Conservation (phyloP, 345 rosid species). For the Citrus cavaleriei region DNA sequence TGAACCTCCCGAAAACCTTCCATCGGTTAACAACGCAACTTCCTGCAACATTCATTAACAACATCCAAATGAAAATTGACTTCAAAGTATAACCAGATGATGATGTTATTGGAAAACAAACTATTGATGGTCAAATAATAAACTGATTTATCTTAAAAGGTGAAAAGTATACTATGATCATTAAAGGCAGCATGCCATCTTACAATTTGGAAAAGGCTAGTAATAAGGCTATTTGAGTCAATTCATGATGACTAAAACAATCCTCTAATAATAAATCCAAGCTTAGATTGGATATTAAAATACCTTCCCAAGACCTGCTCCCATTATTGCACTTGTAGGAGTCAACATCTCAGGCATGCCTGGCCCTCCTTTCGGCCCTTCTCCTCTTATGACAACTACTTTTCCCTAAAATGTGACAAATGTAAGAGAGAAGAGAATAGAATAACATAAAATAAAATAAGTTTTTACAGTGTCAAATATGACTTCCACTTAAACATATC, state of each 20-base stretch:
- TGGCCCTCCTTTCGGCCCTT: conserved; percentile 99
- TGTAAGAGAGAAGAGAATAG: conserved; percentile 1
- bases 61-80: conserved; percentile 7
- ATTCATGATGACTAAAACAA: not conserved
- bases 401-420: conserved; percentile 57
- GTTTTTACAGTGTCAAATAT: not conserved
- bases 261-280: not conserved
- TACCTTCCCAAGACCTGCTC: conserved; percentile 99
- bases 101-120: not conserved
- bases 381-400: conserved; percentile 90
- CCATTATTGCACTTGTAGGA: conserved; percentile 99
- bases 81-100: not conserved
- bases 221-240: not conserved
- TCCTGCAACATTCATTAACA: conserved; percentile 53
- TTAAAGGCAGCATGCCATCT: not conserved
- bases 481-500: not conserved
- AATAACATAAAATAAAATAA: too few species aligned
- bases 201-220: not conserved
- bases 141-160: not conserved
- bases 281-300: not conserved
- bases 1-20: conserved; percentile 97
- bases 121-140: not conserved
- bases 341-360: conserved; percentile 99
- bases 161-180: not conserved
- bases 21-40: conserved; percentile 90